Evolutionary conservation across 2,329 filamentous ascomycete species (phyloP).

Genomic region (Aspergillus sp.): DNA sequence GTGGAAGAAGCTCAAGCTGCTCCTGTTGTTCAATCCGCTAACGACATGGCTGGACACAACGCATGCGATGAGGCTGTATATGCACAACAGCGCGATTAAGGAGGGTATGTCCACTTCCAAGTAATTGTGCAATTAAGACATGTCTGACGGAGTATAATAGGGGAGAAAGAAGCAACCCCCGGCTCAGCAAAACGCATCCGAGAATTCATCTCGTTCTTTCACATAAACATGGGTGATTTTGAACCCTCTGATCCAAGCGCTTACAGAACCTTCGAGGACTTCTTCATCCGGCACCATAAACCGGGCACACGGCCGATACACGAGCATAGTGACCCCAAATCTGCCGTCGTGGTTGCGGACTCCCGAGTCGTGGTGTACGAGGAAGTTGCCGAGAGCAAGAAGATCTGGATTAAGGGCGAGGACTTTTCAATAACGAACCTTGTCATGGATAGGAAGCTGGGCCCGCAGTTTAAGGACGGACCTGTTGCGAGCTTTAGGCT

Average conservation of each 20-base stretch:
- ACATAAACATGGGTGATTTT: constrained; percentile 32
- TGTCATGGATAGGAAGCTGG: constrained; percentile 35
- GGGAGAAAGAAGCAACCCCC: constrained; percentile 25
- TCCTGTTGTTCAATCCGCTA: constrained; percentile 44
- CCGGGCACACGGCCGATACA: constrained; percentile 35
- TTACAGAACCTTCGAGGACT: constrained; percentile 41
- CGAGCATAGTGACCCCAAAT: constrained; percentile 25
- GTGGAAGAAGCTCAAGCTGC: constrained; percentile 43
- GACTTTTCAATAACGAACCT: constrained; percentile 45
- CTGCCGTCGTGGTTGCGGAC: constrained; percentile 37
- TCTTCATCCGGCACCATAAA: constrained; percentile 39
- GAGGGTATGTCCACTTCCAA: constrained; percentile 20
- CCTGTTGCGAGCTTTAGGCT: constrained; percentile 45
- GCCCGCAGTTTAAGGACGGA: constrained; percentile 34
- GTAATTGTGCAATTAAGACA: too few relatives aligned
- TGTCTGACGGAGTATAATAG: not conserved
- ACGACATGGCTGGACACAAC: constrained; percentile 44
- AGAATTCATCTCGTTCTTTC: constrained; percentile 25
- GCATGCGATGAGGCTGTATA: constrained; percentile 36
- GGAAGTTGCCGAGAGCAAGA: constrained; percentile 32
- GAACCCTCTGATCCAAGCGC: constrained; percentile 35
- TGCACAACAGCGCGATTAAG: constrained; percentile 37
- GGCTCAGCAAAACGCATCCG: constrained; percentile 37
- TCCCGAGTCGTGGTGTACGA: constrained; percentile 40
- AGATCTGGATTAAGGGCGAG: constrained; percentile 47